phyloP scores from a whole-genome alignment of 2,329 filamentous ascomycete genomes.

The Clonostachys sp. region DNA sequence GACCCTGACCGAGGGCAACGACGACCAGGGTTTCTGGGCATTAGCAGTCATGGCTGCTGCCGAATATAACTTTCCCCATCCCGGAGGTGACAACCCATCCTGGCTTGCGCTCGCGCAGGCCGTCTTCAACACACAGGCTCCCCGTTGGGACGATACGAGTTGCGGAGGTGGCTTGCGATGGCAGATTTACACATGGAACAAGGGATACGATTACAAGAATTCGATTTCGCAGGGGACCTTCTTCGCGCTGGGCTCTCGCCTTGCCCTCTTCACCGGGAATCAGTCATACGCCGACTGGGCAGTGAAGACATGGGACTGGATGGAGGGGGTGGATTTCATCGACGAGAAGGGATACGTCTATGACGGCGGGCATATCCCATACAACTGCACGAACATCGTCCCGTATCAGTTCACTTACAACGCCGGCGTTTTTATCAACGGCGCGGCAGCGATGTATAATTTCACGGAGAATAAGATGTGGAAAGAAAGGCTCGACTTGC shows the following conservation, averaged over 20 bases:
- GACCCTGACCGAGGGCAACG: conserved; percentile 65
- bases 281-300: conserved; percentile 76
- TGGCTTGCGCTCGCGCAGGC: conserved; percentile 73
- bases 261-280: conserved; percentile 76
- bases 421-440: conserved; percentile 60
- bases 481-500: conserved; percentile 51
- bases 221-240: conserved; percentile 60
- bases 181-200: conserved; percentile 83
- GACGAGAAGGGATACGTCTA: conserved; percentile 55
- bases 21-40: conserved; percentile 74
- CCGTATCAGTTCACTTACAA: conserved; percentile 69
- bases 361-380: conserved; percentile 53
- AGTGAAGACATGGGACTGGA: conserved; percentile 68
- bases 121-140: conserved; percentile 75
- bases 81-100: conserved; percentile 49
- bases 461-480: conserved; percentile 47
- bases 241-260: conserved; percentile 59
- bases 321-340: conserved; percentile 50
- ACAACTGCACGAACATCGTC: conserved; percentile 53
- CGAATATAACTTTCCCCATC: conserved; percentile 63
- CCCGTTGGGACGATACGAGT: conserved; percentile 63
- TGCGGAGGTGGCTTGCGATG: conserved; percentile 77
- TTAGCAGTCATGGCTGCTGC: conserved; percentile 67
- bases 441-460: conserved; percentile 66
- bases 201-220: conserved; percentile 75